These are phyloP conservation scores for Setomelanomma holmii DNA, from an alignment of 2,329 filamentous ascomycete species.

Conservation along the genomic window DNA sequence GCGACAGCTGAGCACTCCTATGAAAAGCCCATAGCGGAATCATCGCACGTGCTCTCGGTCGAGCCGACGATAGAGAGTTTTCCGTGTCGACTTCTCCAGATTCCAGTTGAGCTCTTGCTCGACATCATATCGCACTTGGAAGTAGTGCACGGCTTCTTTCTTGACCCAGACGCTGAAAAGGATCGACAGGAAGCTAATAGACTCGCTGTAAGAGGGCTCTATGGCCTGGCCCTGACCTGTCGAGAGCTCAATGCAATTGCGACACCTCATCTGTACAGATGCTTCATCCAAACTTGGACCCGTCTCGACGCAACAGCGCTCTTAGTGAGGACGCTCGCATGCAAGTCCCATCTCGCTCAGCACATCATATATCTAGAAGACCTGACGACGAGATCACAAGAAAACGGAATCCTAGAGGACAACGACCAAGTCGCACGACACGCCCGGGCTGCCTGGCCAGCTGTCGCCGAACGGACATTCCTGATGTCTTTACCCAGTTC, in stretches of 20 bases:
- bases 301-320: not conserved
- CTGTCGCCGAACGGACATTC: too few species aligned
- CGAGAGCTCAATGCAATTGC: constrained; percentile 15
- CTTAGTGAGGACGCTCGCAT: not conserved
- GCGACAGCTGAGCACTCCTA: too few species aligned
- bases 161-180: constrained; percentile 3
- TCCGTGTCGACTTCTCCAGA: too few species aligned
- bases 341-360: not conserved
- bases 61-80: too few species aligned
- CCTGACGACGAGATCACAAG: not conserved
- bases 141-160: constrained; percentile 16
- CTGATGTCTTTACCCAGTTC: too few species aligned
- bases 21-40: too few species aligned
- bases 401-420: too few species aligned
- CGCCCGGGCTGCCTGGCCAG: too few species aligned
- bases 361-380: not conserved
- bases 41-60: too few species aligned
- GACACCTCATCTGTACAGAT: constrained; percentile 19
- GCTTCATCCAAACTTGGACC: not conserved
- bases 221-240: constrained; percentile 21
- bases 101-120: constrained; percentile 29
- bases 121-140: constrained; percentile 17
- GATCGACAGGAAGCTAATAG: constrained; percentile 2
- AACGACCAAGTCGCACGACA: too few species aligned
- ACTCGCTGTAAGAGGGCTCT: constrained; percentile 5